These are phyloP conservation scores for Grifola frondosa DNA, from an alignment of 1,284 basidiomycete species.

Conservation along the genomic window DNA sequence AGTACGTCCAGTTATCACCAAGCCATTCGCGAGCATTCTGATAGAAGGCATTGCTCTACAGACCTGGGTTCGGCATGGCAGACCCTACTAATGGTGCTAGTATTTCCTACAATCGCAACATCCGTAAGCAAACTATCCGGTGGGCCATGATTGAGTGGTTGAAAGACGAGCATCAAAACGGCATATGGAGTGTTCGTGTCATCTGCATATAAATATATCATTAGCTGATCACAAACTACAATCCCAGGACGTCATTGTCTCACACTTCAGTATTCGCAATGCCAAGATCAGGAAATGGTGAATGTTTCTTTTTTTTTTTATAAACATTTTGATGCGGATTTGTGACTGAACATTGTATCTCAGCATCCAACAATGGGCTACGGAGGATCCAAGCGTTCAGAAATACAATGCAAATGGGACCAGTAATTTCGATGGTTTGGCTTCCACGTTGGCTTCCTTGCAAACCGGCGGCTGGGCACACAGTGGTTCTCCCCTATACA, in stretches of 20 bases:
- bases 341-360: background rate
- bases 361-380: conserved; percentile 43
- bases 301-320: conserved; percentile 12
- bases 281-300: conserved; percentile 43
- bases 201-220: background rate
- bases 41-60: conserved; percentile 17
- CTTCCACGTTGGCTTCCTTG: no score
- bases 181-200: conserved; percentile 47
- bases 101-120: conserved; percentile 46
- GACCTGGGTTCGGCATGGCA: conserved; percentile 47
- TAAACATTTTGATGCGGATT: background rate
- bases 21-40: background rate
- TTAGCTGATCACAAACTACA: background rate
- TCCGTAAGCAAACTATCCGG: conserved; percentile 40
- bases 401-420: conserved; percentile 20
- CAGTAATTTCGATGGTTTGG: no score
- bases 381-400: conserved; percentile 29
- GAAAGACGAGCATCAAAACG: conserved; percentile 38
- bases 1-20: conserved; percentile 35
- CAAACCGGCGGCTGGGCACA: no score
- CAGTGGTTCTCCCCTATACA: no score
- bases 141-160: conserved; percentile 57
- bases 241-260: conserved; percentile 47
- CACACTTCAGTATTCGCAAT: conserved; percentile 45
- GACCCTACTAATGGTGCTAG: conserved; percentile 35